Percentiles rank a stretch among this genome's conserved stretches.
Conservation (phyloP, 352 stramenopile species). For the Globisporangium mamillatum region DNA sequence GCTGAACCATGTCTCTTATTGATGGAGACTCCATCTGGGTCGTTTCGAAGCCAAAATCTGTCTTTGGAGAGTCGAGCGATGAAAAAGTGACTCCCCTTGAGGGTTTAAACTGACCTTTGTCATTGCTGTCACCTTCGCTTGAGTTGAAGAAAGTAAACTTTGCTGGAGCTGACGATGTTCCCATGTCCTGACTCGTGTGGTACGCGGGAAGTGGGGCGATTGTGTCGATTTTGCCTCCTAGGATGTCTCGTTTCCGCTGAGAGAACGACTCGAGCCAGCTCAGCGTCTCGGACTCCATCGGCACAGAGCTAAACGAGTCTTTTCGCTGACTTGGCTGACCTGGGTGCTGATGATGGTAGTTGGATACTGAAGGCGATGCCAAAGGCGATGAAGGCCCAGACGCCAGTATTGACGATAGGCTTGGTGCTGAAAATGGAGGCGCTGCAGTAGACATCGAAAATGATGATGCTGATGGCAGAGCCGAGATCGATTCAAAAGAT, state of each 20-base stretch:
- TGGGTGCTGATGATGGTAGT: not conserved
- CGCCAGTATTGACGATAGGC: constrained; percentile 13
- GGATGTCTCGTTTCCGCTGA: constrained; percentile 66
- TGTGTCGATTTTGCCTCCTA: constrained; percentile 32
- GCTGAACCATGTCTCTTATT: constrained; percentile 9
- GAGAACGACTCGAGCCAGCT: constrained; percentile 63
- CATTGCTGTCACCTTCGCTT: not conserved
- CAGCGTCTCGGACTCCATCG: constrained; percentile 41
- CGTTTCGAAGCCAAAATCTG: not conserved
- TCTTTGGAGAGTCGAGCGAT: not conserved
- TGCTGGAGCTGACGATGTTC: not conserved
- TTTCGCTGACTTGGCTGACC: not conserved
- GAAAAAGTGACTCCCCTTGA: not conserved
- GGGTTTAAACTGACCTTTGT: no score
- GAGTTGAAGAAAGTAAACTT: not conserved
- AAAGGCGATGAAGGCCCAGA: not conserved
- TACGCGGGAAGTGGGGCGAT: constrained; percentile 5
- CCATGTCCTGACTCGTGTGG: not conserved
- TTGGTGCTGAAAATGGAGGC: not conserved
- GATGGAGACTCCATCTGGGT: not conserved
- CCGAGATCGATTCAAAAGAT: not conserved
- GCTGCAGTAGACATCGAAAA: not conserved
- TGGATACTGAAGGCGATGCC: not conserved
- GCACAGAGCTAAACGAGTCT: constrained; percentile 17
- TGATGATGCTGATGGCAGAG: not conserved